A percentile compares a stretch with the other conserved stretches of the same genome.
Evolutionary conservation across 164 flowering plant species (phyloP).

Genomic region (Stephania cephalantha): DNA sequence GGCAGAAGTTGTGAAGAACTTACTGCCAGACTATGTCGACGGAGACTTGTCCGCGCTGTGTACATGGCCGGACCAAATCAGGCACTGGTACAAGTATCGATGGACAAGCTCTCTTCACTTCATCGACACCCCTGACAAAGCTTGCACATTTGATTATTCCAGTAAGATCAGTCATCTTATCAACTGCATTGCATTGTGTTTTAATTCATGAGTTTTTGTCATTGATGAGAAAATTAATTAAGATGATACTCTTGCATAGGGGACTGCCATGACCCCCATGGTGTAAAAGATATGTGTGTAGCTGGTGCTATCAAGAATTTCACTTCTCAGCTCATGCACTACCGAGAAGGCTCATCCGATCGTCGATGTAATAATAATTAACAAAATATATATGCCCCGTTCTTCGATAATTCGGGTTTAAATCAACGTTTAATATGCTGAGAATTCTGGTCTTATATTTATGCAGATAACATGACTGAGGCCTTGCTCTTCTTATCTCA

Average conservation of each 20-base stretch:
- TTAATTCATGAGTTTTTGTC: neutral
- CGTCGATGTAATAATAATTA: constrained; percentile 57
- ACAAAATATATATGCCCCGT: constrained; percentile 10
- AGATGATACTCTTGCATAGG: constrained; percentile 32
- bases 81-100: constrained; percentile 78
- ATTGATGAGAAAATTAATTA: neutral
- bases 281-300: constrained; percentile 68
- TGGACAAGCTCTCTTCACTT: constrained; percentile 97
- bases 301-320: constrained; percentile 84
- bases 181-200: neutral
- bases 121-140: constrained; percentile 84
- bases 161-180: constrained; percentile 29
- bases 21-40: constrained; percentile 59
- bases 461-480: constrained; percentile 76
- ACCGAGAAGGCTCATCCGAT: constrained; percentile 68
- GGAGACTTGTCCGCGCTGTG: constrained; percentile 83
- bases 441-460: neutral
- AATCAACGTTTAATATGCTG: neutral
- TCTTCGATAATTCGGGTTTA: neutral
- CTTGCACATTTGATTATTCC: constrained; percentile 62
- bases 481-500: constrained; percentile 84
- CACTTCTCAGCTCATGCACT: constrained; percentile 78
- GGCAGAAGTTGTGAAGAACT: constrained; percentile 54
- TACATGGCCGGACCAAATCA: constrained; percentile 88
- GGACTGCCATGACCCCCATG: constrained; percentile 80